Percentiles rank a stretch among this genome's conserved stretches.
Evolutionary conservation across 2,329 filamentous ascomycete species (phyloP).

Genomic region (Sphaerulina musiva): DNA sequence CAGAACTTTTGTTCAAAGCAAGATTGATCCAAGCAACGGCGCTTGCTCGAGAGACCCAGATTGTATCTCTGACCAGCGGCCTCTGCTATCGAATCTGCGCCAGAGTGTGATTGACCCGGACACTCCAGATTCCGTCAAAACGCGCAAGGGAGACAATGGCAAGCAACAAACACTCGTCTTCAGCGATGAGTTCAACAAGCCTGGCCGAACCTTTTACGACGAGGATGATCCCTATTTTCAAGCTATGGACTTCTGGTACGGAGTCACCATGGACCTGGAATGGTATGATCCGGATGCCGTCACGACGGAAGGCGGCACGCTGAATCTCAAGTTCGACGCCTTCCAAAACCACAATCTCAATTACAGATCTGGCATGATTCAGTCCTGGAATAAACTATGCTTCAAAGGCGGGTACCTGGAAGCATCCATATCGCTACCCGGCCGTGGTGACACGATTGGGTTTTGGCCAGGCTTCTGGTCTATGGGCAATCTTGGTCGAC

Average conservation of each 20-base stretch:
- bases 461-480: conserved; percentile 74
- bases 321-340: conserved; percentile 57
- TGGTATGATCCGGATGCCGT: conserved; percentile 47
- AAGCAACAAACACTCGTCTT: conserved; percentile 58
- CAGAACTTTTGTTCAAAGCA: conserved; percentile 53
- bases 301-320: conserved; percentile 28
- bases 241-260: conserved; percentile 65
- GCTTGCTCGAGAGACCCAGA: conserved; percentile 40
- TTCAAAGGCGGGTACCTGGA: conserved; percentile 66
- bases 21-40: conserved; percentile 33
- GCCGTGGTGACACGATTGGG: conserved; percentile 58
- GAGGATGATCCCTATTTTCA: conserved; percentile 64
- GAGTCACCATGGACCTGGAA: conserved; percentile 61
- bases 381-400: conserved; percentile 49
- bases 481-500: conserved; percentile 65
- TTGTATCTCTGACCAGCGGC: conserved; percentile 44
- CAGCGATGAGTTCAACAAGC: conserved; percentile 64
- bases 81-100: conserved; percentile 56
- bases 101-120: conserved; percentile 59
- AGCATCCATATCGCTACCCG: conserved; percentile 63
- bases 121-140: conserved; percentile 53
- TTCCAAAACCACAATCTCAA: conserved; percentile 56
- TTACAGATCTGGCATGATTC: conserved; percentile 48
- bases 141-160: conserved; percentile 53
- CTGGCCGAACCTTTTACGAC: conserved; percentile 63